Evolutionary conservation across 495 filamentous ascomycete genomes (phyloP).

Genomic region (Tuber borchii): DNA sequence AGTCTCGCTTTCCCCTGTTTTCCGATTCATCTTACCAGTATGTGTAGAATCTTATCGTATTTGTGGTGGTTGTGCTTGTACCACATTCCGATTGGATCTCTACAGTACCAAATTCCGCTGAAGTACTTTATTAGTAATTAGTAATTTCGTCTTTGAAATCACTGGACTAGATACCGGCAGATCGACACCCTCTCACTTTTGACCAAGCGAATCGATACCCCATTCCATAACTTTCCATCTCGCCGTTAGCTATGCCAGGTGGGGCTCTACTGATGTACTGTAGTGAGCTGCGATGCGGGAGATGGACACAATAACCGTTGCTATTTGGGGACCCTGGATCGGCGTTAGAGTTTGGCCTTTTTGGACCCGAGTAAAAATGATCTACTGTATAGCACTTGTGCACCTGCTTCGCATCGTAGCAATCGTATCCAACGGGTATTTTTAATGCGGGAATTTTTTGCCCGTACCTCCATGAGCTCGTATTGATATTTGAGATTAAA

Average conservation of each 20-base stretch:
- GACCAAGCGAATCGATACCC: not conserved
- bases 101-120: not conserved
- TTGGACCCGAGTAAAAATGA: not conserved
- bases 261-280: not conserved
- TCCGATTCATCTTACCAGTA: too few species aligned
- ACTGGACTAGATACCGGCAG: not conserved
- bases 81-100: not conserved
- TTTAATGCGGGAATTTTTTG: not conserved
- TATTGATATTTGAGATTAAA: not conserved
- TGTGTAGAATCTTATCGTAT: not conserved
- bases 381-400: not conserved
- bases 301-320: not conserved
- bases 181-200: not conserved
- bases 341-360: not conserved
- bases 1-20: too few species aligned
- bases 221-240: not conserved
- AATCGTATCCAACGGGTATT: not conserved
- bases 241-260: not conserved
- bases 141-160: not conserved
- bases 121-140: not conserved
- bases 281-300: not conserved
- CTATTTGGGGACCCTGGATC: not conserved
- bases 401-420: not conserved
- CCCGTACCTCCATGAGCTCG: not conserved
- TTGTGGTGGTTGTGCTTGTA: not conserved